phyloP scores from a whole-genome alignment of 176 grass and related monocot species.

The Avena eriantha region DNA sequence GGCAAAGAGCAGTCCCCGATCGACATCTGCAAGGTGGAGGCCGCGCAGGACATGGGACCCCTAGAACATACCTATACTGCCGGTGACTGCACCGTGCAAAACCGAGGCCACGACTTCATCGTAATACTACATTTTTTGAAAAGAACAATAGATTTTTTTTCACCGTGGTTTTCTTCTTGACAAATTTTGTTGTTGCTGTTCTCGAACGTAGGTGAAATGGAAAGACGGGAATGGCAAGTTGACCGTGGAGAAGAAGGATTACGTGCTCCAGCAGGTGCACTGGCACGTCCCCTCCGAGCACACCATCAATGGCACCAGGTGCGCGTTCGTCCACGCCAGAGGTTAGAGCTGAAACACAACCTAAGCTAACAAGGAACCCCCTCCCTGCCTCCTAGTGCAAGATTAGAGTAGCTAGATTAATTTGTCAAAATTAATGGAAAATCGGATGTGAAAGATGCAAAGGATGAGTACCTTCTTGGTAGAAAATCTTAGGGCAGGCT shows the following conservation, averaged over 20 bases:
- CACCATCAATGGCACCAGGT: conserved; percentile 70
- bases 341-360: not conserved
- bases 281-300: conserved; percentile 85
- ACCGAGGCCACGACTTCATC: conserved; percentile 71
- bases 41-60: conserved; percentile 22
- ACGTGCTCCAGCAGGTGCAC: conserved; percentile 64
- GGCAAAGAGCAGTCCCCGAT: conserved; percentile 75
- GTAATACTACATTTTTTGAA: conserved; percentile 13
- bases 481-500: not conserved
- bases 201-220: conserved; percentile 55
- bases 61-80: conserved; percentile 49
- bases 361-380: not conserved
- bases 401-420: not conserved
- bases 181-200: not conserved
- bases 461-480: not conserved
- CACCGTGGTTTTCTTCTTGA: not conserved
- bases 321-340: not conserved
- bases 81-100: conserved; percentile 33
- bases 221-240: conserved; percentile 53
- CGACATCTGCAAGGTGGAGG: conserved; percentile 51
- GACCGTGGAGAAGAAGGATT: conserved; percentile 49
- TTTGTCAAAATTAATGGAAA: not conserved
- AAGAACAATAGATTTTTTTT: not conserved
- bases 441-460: not conserved
- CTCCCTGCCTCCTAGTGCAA: not conserved